phyloP scores from a whole-genome alignment of 805 yeast genomes.

The Sugiyamaella marilandica region DNA sequence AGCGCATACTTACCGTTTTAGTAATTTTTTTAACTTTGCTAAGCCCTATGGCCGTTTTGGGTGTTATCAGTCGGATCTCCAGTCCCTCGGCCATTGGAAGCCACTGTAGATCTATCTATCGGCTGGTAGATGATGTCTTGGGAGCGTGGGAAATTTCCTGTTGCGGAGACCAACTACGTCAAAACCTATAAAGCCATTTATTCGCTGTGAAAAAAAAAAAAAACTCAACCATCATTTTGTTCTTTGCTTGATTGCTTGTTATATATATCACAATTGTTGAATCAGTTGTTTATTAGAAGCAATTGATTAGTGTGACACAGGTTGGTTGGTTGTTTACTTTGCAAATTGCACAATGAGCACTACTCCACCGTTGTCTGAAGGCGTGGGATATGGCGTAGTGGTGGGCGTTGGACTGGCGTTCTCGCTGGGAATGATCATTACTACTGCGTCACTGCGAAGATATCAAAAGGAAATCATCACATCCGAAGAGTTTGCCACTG shows the following conservation, averaged over 20 bases:
- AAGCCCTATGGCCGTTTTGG: not conserved
- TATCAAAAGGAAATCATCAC: slow-evolving; percentile 84
- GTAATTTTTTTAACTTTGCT: too few relatives aligned
- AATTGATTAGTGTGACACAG: not conserved
- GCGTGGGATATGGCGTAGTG: slow-evolving; percentile 83
- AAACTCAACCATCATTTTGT: too few relatives aligned
- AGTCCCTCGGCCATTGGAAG: not conserved
- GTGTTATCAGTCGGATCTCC: not conserved
- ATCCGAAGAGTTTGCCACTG: slow-evolving; percentile 91
- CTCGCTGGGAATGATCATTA: slow-evolving; percentile 70
- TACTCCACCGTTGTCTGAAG: slow-evolving; percentile 51
- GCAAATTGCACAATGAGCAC: not conserved
- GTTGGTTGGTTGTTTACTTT: not conserved
- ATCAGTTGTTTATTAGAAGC: not conserved
- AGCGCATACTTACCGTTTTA: too few relatives aligned
- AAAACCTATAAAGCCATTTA: too few relatives aligned
- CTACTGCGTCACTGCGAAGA: slow-evolving; percentile 64
- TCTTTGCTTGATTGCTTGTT: too few relatives aligned
- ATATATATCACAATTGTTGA: too few relatives aligned
- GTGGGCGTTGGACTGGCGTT: slow-evolving; percentile 72
- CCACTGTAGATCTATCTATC: not conserved
- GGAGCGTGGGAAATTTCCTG: too few relatives aligned
- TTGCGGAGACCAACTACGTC: too few relatives aligned
- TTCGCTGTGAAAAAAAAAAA: too few relatives aligned
- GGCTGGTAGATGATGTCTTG: too few relatives aligned